Percentiles rank a stretch among this genome's conserved stretches.
phyloP scores from a whole-genome alignment of 495 filamentous ascomycete species.

The Mycothermus thermophilus region DNA sequence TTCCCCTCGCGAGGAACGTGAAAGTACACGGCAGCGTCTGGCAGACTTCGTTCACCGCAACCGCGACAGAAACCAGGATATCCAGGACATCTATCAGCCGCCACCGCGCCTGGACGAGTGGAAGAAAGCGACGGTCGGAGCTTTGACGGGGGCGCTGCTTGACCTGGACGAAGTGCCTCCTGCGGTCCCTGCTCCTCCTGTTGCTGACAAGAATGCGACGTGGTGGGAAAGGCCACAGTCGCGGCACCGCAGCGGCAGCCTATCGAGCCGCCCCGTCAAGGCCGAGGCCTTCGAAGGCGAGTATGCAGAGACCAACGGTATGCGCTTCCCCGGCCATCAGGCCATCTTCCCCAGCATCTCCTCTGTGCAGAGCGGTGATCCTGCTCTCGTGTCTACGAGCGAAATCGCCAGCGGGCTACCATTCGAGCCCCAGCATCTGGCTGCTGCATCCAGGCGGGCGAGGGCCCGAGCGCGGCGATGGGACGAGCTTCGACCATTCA shows the following conservation, averaged over 20 bases:
- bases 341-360: conserved; percentile 7
- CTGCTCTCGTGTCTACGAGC: conserved; percentile 1
- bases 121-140: conserved; percentile 40
- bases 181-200: conserved; percentile 2
- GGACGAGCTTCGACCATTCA: conserved; percentile 12
- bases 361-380: conserved; percentile 8
- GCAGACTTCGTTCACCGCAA: conserved; percentile 31
- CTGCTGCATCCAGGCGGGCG: conserved; percentile 1
- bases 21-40: conserved; percentile 26
- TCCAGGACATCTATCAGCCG: conserved; percentile 31
- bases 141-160: conserved; percentile 35
- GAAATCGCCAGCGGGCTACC: background rate
- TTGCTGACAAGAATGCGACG: conserved; percentile 19
- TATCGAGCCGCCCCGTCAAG: conserved; percentile 24
- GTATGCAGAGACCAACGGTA: conserved; percentile 39
- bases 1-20: no score
- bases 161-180: conserved; percentile 29
- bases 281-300: conserved; percentile 35
- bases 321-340: conserved; percentile 8
- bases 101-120: conserved; percentile 42
- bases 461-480: conserved; percentile 7
- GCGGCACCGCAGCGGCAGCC: conserved; percentile 25
- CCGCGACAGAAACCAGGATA: conserved; percentile 27
- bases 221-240: conserved; percentile 40
- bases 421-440: conserved; percentile 7